Evolutionary conservation across 805 yeast species (phyloP), one percentile per base, ranked within the genome.

Genomic region (Ogataea sp.): DNA sequence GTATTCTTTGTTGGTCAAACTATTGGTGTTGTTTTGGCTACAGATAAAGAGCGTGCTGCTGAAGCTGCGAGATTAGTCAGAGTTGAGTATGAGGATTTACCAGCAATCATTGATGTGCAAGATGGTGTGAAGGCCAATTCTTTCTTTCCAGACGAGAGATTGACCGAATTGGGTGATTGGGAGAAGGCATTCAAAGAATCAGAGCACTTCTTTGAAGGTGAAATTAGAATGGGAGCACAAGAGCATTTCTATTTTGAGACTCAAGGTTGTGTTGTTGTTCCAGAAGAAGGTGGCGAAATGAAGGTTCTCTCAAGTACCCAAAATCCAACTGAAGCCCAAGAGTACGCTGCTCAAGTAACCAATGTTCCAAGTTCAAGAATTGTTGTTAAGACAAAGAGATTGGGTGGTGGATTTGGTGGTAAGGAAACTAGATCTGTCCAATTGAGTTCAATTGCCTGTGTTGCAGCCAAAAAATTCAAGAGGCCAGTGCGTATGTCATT

Each of bases 361-460:
- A 70, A 68, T 13, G 67, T 68, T 11, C 69, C 72, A 3, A 56
- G 67, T 4, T 56, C 62, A 32, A 56, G 63, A 32, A 56, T 69
- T 40, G 71, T 68, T 10, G 57, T 56, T 20, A 53, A 64, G 15
- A 68, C 61, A 15, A 69, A 69, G 46, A 53, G 73, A 37, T 49
- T 69, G 5, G 75, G 75, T 20, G 75, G 75, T 36, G 75, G 75
- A 2, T 69, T 69, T 46, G 75, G 75, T 20, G 75, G 75, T 36
- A 69, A 69, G 43, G 75, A 69, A 44, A 61, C 70, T 3, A 52
- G 73, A 36, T 53, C 69, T 4, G 55, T 67, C 20, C 69, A 56
- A 39, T 43, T 59, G 16, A 59, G 71, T 2, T 54, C 67, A 2
- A 38, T 68, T 26, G 66, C 68, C 1, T 61, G 68, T 7, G 53